These are phyloP conservation scores for Penstemon newberryi DNA, from an alignment of 257 asterid genomes.

Conservation along the genomic window DNA sequence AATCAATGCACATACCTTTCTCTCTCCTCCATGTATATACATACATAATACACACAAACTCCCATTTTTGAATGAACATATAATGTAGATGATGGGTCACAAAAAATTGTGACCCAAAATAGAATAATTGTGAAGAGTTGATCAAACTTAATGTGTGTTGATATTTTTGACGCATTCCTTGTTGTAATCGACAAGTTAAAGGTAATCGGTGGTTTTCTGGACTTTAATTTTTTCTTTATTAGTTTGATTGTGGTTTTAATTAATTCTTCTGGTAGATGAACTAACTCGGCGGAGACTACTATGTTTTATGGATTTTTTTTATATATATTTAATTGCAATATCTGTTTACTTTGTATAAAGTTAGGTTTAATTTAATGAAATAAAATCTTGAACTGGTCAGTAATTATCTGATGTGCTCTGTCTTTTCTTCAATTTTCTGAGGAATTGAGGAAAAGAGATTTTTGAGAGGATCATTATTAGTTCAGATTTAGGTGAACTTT, in stretches of 20 bases:
- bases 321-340: conserved; percentile 1
- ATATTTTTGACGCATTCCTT: conserved; percentile 37
- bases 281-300: conserved; percentile 70
- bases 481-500: conserved; percentile 59
- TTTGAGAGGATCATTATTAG: conserved; percentile 33
- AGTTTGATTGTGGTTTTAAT: conserved; percentile 20
- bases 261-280: conserved; percentile 67
- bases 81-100: conserved; percentile 28
- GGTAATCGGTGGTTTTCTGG: conserved; percentile 35
- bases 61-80: conserved; percentile 12
- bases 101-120: conserved; percentile 32
- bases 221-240: neutral
- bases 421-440: conserved; percentile 21
- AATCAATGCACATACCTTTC: conserved; percentile 43
- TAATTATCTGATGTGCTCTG: conserved; percentile 24
- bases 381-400: neutral
- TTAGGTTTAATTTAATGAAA: conserved; percentile 18
- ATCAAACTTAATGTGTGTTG: conserved; percentile 6
- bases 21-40: conserved; percentile 14
- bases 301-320: conserved; percentile 29
- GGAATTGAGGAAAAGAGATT: conserved; percentile 32
- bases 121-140: conserved; percentile 24
- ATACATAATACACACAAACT: neutral
- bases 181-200: conserved; percentile 43
- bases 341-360: conserved; percentile 13